Base-by-base conservation (phyloP, 2,329 filamentous ascomycete species). In the Mycosphaerelloides madeirae region DNA sequence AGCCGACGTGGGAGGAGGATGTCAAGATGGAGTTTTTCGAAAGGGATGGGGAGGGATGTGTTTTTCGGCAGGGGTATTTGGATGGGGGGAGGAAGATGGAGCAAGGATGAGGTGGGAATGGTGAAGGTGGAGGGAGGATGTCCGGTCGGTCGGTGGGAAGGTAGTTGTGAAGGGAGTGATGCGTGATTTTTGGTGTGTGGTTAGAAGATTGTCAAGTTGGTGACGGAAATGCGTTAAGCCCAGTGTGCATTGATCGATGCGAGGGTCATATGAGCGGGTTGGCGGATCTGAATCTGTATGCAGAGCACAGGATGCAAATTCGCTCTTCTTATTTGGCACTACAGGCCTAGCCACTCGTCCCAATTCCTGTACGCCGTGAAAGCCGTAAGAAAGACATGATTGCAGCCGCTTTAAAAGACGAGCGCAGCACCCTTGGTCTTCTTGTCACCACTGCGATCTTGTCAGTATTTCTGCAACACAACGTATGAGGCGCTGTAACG, bases 341-440 rank as follows among this genome's bases (percentile, higher is more conserved):
- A 53, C 49, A 50, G 33, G 49, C 47, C 45, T 49, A 40, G 43
- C 52, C 46, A 45, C 50, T 49, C 49, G 41, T 49, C 43, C 51
- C 51, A 41, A 39, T 40, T 51, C 44, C 55, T 54, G 43, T 56
- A 55, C 58, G 58, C 58, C 34, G 40, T 50, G 31, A 47, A 25
- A 25, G 22, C 22, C 22, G 22, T 52, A 42, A 56, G 48, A 48
- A 56, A 50, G 44, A 52, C 43, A 75, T 67, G 39, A 52, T 36
- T 37, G 37, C 22, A 25, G 22, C 70, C 75, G 80, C n/a, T 77
- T 84, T 95, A 98, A 83, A 98, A 98, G 68, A 98, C 93, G 70
- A 98, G 84, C 76, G 93, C 93, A 67, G 93, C 93, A 85, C 93
- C 93, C 89, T 98, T 98, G 68, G 93, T 98, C 88, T 98, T 98